A percentile compares a stretch with the other conserved stretches of the same genome.
phyloP scores from a whole-genome alignment of 2,329 filamentous ascomycete genomes.

The Arthrobotrys pseudoclavata region DNA sequence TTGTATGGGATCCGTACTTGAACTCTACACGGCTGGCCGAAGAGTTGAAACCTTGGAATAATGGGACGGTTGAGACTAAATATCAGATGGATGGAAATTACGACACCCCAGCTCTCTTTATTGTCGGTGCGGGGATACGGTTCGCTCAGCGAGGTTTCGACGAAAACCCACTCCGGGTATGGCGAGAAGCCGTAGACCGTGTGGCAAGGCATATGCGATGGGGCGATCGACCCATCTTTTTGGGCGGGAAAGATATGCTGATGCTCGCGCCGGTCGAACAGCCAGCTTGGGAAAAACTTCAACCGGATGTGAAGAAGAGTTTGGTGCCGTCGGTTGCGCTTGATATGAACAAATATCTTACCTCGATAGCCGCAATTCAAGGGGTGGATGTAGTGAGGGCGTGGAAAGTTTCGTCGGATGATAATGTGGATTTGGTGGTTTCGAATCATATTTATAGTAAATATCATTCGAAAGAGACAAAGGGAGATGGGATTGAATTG shows the following conservation, averaged over 20 bases:
- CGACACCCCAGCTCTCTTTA: constrained; percentile 68
- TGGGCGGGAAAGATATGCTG: constrained; percentile 64
- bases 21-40: constrained; percentile 69
- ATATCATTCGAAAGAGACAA: constrained; percentile 66
- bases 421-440: constrained; percentile 44
- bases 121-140: constrained; percentile 73
- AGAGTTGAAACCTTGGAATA: constrained; percentile 66
- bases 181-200: constrained; percentile 67
- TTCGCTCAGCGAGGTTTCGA: constrained; percentile 66
- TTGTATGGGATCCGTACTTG: constrained; percentile 76
- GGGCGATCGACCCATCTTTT: constrained; percentile 35
- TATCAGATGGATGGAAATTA: constrained; percentile 5
- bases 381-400: constrained; percentile 69
- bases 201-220: constrained; percentile 67
- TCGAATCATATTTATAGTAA: constrained; percentile 68
- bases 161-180: constrained; percentile 61
- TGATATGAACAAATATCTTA: constrained; percentile 71
- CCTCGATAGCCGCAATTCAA: constrained; percentile 65
- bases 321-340: constrained; percentile 70
- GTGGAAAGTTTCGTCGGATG: constrained; percentile 64
- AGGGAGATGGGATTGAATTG: constrained; percentile 70
- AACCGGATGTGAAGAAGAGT: constrained; percentile 66
- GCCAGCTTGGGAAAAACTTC: constrained; percentile 68
- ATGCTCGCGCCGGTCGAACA: constrained; percentile 69
- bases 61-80: constrained; percentile 50